These are phyloP conservation scores for Nicotiana knightiana DNA, from an alignment of 257 asterid species.

Conservation along the genomic window DNA sequence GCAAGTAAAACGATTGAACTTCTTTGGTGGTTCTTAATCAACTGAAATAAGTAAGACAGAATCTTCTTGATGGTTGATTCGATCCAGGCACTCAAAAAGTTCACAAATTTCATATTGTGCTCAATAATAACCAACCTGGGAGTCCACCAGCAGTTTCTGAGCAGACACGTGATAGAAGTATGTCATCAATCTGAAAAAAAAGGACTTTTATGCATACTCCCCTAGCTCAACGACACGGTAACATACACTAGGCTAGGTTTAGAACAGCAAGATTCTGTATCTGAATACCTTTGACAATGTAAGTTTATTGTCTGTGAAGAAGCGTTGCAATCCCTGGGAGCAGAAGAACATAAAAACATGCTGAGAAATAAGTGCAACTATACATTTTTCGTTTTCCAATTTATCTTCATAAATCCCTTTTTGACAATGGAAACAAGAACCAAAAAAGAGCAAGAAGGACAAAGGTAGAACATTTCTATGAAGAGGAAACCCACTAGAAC, in stretches of 20 bases:
- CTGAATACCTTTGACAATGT: slow-evolving; percentile 72
- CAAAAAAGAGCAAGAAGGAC: background rate
- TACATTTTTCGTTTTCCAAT: background rate
- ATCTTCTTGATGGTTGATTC: background rate
- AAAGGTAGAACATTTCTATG: background rate
- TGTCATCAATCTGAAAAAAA: slow-evolving; percentile 67
- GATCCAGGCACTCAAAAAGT: background rate
- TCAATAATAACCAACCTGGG: slow-evolving; percentile 47
- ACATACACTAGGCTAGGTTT: background rate
- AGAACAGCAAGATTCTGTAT: background rate
- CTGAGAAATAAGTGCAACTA: background rate
- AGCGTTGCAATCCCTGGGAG: slow-evolving; percentile 89
- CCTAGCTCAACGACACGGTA: background rate
- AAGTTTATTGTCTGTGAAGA: slow-evolving; percentile 81
- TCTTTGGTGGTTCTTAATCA: background rate
- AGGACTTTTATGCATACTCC: background rate
- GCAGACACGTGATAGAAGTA: slow-evolving; percentile 89
- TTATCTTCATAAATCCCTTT: background rate
- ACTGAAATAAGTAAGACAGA: background rate
- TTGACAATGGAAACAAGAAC: background rate
- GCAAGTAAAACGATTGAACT: slow-evolving; percentile 14
- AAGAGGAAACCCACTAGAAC: background rate
- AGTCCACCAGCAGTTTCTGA: slow-evolving; percentile 98
- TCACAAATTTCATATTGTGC: background rate
- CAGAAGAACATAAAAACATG: background rate